These are phyloP conservation scores for Diaporthe ilicicola DNA, from an alignment of 2,329 filamentous ascomycete genomes.

Conservation along the genomic window DNA sequence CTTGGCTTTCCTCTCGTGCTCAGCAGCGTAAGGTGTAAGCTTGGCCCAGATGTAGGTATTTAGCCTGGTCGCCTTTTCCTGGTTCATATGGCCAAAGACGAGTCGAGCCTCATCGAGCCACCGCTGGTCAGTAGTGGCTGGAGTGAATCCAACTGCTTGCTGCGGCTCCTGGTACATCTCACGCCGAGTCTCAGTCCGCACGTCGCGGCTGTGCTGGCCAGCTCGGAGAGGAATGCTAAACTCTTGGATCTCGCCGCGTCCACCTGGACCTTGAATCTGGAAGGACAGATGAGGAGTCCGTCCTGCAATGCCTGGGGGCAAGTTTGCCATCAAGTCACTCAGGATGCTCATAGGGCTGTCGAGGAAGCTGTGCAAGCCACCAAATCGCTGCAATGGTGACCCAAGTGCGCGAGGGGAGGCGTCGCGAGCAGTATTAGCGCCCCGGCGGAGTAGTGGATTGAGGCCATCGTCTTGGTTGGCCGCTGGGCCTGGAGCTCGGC, in stretches of 20 bases:
- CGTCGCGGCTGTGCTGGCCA: conserved; percentile 46
- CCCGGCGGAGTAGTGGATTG: conserved; percentile 84
- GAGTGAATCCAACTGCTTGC: conserved; percentile 79
- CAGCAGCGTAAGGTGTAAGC: conserved; percentile 84
- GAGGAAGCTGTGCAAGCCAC: conserved; percentile 52
- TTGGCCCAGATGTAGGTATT: conserved; percentile 74
- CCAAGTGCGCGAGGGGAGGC: conserved; percentile 57
- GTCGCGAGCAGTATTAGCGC: conserved; percentile 53
- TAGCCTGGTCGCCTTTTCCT: conserved; percentile 76
- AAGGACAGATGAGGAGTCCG: conserved; percentile 63
- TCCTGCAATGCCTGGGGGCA: conserved; percentile 57
- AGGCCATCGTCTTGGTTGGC: conserved; percentile 78
- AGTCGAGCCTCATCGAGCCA: conserved; percentile 93
- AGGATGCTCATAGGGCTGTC: conserved; percentile 64
- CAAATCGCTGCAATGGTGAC: conserved; percentile 59
- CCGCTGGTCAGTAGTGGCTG: conserved; percentile 75
- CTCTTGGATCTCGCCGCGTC: conserved; percentile 61
- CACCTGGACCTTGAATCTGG: conserved; percentile 61
- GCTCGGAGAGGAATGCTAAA: conserved; percentile 51
- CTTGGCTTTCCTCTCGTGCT: conserved; percentile 78
- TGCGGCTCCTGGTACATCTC: conserved; percentile 67
- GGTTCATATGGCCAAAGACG: conserved; percentile 75
- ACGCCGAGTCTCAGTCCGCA: conserved; percentile 57
- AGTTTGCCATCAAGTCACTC: conserved; percentile 63
- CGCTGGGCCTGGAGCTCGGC: conserved; percentile 61